These are phyloP conservation scores for Pseudodiploospora longispora DNA, from an alignment of 2,329 filamentous ascomycete species.

Conservation along the genomic window DNA sequence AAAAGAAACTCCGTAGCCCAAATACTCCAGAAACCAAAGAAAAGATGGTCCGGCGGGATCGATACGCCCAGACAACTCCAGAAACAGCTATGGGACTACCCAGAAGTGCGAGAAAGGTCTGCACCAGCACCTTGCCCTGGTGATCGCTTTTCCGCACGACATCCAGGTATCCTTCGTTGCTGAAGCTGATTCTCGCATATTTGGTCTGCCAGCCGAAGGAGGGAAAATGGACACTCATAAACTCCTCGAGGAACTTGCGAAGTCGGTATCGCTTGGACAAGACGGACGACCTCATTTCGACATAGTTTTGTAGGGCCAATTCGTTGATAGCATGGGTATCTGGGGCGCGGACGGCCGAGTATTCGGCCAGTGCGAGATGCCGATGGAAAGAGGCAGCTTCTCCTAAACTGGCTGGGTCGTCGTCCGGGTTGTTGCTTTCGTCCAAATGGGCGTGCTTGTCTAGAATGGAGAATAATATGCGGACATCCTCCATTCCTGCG, in stretches of 20 bases:
- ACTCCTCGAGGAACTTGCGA: conserved; percentile 82
- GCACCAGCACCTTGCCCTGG: conserved; percentile 56
- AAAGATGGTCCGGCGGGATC: conserved; percentile 16
- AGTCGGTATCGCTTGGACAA: conserved; percentile 68
- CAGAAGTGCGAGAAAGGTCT: conserved; percentile 30
- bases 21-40: neutral
- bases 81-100: conserved; percentile 22
- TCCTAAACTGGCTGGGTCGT: conserved; percentile 23
- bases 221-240: conserved; percentile 67
- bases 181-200: conserved; percentile 87
- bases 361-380: conserved; percentile 60
- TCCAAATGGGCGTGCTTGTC: conserved; percentile 53
- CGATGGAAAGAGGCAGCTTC: conserved; percentile 47
- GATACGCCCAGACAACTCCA: conserved; percentile 18
- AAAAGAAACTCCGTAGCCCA: neutral
- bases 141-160: conserved; percentile 61
- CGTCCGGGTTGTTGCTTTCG: conserved; percentile 35
- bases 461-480: conserved; percentile 73
- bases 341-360: conserved; percentile 62
- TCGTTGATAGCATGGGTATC: conserved; percentile 91
- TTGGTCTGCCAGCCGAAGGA: conserved; percentile 82
- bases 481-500: conserved; percentile 87
- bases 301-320: conserved; percentile 82
- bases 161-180: conserved; percentile 83
- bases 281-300: conserved; percentile 87